Base-by-base conservation (phyloP, 176 grass and related monocot species). In the Bothriochloa decipiens region DNA sequence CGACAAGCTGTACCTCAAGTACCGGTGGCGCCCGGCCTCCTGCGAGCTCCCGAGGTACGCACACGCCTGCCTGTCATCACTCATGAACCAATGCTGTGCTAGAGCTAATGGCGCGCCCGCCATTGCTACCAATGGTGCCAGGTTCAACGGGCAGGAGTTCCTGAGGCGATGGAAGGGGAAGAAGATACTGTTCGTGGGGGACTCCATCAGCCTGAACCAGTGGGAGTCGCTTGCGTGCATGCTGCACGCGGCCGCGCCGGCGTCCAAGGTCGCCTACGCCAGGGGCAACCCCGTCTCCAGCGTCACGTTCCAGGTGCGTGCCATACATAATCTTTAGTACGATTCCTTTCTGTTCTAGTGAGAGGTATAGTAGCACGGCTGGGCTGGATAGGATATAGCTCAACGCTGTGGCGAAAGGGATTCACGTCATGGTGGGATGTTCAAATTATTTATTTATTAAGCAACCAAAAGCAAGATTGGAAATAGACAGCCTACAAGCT, bases 161-260 rank as follows among this genome's bases (percentile, higher is more conserved):
- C 39, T 99, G 70, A 71, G 17, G 52, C 92, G 18, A 18, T 96
- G 88, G 85, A 94, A n/a, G 80, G 93, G 96, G 68, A 99, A 99
- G 96, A 99, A 96, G 93, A 84, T 99, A 78, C 92, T 99, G 93
- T 99, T 99, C 82, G 96, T 99, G 49, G 96, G 96, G 27, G 96
- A 99, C 80, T 99, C 96, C 40, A 82, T 99, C 78, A 96, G 93
- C 93, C 67, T 94, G 83, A 99, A 96, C 87, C 96, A 99, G 72
- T 99, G 93, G 93, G 87, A 96, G 87, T 99, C 96, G 43, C 89
- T 99, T 20, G 84, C 86, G 60, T 99, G 96, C 91, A 99, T 99
- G 93, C 89, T 99, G 70, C 91, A 79, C 74, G 91, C 96, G 3
- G 86, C 96, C 47, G 91, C 86, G 32, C 96, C 89, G 65, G 72